Percentiles rank a stretch among this genome's conserved stretches.
phyloP scores from a whole-genome alignment of 1,284 basidiomycete genomes.

The Cutaneotrichosporon arboriforme region DNA sequence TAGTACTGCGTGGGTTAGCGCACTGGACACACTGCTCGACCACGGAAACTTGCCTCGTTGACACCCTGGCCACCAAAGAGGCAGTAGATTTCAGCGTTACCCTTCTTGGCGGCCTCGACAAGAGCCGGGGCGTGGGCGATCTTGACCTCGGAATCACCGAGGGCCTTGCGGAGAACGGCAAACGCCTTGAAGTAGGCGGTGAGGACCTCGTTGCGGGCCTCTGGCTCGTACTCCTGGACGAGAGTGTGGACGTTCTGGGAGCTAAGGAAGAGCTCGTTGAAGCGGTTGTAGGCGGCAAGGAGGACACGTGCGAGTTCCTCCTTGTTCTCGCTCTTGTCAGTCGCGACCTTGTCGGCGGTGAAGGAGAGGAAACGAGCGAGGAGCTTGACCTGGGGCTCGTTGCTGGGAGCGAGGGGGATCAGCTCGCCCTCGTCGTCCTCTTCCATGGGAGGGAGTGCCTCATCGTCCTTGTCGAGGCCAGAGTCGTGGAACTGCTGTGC shows the following conservation, averaged over 20 bases:
- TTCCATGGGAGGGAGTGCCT: constrained; percentile 41
- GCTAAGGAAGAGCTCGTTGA: constrained; percentile 70
- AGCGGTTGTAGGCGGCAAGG: constrained; percentile 65
- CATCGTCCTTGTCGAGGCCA: constrained; percentile 48
- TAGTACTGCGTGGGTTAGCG: constrained; percentile 58
- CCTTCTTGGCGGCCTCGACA: constrained; percentile 62
- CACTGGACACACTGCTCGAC: background rate
- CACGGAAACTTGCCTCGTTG: constrained; percentile 69
- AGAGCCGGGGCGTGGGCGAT: constrained; percentile 66
- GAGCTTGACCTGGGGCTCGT: constrained; percentile 66
- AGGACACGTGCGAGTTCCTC: constrained; percentile 64
- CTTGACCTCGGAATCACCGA: constrained; percentile 56
- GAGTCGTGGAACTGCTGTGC: constrained; percentile 74
- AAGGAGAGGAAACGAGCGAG: constrained; percentile 73
- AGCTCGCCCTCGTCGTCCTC: constrained; percentile 39
- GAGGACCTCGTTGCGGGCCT: constrained; percentile 70
- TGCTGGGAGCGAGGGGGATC: constrained; percentile 24
- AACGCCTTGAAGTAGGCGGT: constrained; percentile 74
- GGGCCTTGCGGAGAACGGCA: constrained; percentile 61
- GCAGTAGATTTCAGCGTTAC: constrained; percentile 78
- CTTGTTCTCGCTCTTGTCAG: constrained; percentile 51
- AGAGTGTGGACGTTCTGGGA: constrained; percentile 66
- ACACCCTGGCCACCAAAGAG: constrained; percentile 98
- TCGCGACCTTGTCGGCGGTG: constrained; percentile 59
- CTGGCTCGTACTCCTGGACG: constrained; percentile 66